Conservation (phyloP, 2,329 filamentous ascomycete species). For the Curvularia sp. region DNA sequence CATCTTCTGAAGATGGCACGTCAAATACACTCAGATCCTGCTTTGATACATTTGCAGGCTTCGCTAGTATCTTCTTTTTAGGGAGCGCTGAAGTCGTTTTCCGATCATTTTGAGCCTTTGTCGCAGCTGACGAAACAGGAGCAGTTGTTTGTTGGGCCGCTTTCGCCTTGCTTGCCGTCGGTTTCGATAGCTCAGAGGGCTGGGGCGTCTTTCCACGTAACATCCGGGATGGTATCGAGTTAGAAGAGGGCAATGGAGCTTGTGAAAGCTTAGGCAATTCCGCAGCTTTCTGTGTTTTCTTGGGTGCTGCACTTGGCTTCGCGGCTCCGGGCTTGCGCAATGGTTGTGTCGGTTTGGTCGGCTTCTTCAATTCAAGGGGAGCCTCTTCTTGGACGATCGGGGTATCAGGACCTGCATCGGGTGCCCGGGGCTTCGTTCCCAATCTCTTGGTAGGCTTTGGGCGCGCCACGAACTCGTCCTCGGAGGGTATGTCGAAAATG, state of each 20-base stretch:
- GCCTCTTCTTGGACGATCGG: conserved; percentile 19
- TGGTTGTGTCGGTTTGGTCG: conserved; percentile 13
- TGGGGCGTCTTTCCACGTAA: conserved; percentile 25
- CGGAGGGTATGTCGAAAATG: conserved; percentile 55
- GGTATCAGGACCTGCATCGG: conserved; percentile 18
- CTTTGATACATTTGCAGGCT: conserved; percentile 7
- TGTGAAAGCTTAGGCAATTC: conserved; percentile 12
- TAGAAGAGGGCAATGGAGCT: conserved; percentile 5
- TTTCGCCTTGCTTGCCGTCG: conserved; percentile 21
- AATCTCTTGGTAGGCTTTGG: conserved; percentile 25
- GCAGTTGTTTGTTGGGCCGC: conserved; percentile 24
- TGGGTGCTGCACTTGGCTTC: conserved; percentile 14
- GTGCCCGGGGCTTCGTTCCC: conserved; percentile 20
- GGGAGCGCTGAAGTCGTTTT: conserved; percentile 7
- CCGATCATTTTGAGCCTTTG: conserved; percentile 18
- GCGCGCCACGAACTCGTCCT: conserved; percentile 34
- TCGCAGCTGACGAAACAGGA: conserved; percentile 9
- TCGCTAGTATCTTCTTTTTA: conserved; percentile 16
- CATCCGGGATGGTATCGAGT: conserved; percentile 3
- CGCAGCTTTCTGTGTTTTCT: conserved; percentile 12
- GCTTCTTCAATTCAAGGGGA: neutral
- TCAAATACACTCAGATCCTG: conserved; percentile 33
- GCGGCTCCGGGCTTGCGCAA: conserved; percentile 21
- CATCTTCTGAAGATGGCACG: conserved; percentile 38
- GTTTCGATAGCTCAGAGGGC: conserved; percentile 9